Conservation (phyloP, 305 asterid genomes). For the Fraxinus sp. region DNA sequence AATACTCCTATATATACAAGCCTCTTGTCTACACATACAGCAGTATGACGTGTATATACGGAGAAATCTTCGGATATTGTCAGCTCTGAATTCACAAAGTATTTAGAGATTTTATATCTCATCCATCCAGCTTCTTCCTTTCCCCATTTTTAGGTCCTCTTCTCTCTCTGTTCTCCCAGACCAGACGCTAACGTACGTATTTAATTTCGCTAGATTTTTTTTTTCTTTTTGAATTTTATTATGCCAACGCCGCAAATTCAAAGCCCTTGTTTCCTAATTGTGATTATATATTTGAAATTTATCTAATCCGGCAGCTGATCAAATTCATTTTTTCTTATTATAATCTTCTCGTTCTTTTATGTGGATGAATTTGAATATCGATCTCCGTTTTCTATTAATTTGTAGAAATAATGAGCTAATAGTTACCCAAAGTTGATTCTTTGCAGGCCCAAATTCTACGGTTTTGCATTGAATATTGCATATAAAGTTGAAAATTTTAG, state of each 20-base stretch:
- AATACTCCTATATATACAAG: background rate
- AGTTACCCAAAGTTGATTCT: background rate
- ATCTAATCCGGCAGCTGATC: slow-evolving; percentile 2
- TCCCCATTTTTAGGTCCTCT: slow-evolving; percentile 36
- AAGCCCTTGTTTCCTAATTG: background rate
- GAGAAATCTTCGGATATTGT: slow-evolving; percentile 37
- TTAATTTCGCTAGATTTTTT: slow-evolving; percentile 4
- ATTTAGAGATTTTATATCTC: slow-evolving; percentile 31
- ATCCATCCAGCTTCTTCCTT: slow-evolving; percentile 20
- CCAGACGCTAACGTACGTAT: slow-evolving; percentile 23
- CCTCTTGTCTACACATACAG: background rate
- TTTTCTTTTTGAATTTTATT: background rate
- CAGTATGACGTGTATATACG: background rate
- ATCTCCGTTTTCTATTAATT: background rate
- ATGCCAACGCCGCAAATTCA: slow-evolving; percentile 19
- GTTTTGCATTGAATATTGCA: slow-evolving; percentile 24
- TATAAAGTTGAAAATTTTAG: slow-evolving; percentile 22
- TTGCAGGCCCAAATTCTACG: slow-evolving; percentile 19
- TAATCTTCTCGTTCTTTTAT: background rate
- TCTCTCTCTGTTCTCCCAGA: slow-evolving; percentile 2
- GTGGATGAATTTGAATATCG: slow-evolving; percentile 22
- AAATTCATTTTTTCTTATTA: background rate
- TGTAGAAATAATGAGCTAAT: background rate
- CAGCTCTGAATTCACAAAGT: slow-evolving; percentile 33
- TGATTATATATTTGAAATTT: background rate